Percentiles rank a stretch among this genome's conserved stretches.
Evolutionary conservation across 2,329 filamentous ascomycete genomes (phyloP).

Genomic region (Cytospora mali): DNA sequence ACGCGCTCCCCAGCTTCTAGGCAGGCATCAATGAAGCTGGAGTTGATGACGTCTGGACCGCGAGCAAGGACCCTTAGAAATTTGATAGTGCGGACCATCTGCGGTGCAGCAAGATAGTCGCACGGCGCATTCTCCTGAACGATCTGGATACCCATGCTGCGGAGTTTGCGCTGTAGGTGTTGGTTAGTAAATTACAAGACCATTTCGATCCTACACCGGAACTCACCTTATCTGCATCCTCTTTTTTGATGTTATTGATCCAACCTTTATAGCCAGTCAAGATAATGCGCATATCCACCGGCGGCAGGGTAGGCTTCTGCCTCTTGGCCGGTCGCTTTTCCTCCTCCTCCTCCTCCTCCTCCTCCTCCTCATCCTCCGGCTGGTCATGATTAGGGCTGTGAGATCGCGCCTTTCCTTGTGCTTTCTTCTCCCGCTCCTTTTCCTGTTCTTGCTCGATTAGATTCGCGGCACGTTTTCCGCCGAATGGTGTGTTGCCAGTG

Average conservation of each 20-base stretch:
- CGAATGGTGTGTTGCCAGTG: conserved; percentile 57
- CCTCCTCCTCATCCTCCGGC: conserved; percentile 36
- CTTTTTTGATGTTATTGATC: conserved; percentile 71
- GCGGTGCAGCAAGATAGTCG: conserved; percentile 85
- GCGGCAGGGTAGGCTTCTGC: conserved; percentile 62
- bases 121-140: conserved; percentile 75
- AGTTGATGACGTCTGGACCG: conserved; percentile 76
- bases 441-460: conserved; percentile 55
- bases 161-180: conserved; percentile 69
- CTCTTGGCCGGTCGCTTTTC: conserved; percentile 61
- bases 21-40: conserved; percentile 76
- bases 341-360: conserved; percentile 50
- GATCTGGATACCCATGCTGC: conserved; percentile 79
- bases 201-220: conserved; percentile 27
- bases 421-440: conserved; percentile 33
- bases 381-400: conserved; percentile 43
- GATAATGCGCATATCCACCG: conserved; percentile 74
- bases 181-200: conserved; percentile 27
- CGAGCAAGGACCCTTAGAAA: conserved; percentile 86
- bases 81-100: conserved; percentile 87
- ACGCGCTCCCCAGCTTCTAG: conserved; percentile 69
- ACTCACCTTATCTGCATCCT: conserved; percentile 79
- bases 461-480: conserved; percentile 64
- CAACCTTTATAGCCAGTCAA: conserved; percentile 85
- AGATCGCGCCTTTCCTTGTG: conserved; percentile 37